Conservation (phyloP, 2,329 filamentous ascomycete species). For the Apiospora sp. region DNA sequence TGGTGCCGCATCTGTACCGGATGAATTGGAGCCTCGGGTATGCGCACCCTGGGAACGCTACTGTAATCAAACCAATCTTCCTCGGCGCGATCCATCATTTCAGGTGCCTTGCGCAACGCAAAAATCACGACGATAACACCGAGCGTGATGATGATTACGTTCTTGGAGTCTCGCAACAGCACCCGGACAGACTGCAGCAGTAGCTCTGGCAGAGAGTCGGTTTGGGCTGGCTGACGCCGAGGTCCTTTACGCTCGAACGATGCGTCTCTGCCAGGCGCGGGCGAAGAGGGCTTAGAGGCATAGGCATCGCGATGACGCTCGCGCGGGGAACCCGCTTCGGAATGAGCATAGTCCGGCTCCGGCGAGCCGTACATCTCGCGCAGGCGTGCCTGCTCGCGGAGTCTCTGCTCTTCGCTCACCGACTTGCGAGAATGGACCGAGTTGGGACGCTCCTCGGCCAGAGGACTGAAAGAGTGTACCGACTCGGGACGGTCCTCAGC, state of each 20-base stretch:
- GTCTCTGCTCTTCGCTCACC: slow-evolving; percentile 56
- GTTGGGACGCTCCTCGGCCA: slow-evolving; percentile 54
- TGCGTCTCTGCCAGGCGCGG: slow-evolving; percentile 38
- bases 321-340: neutral
- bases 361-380: slow-evolving; percentile 28
- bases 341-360: slow-evolving; percentile 9
- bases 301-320: slow-evolving; percentile 20
- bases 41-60: slow-evolving; percentile 29
- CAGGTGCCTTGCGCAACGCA: slow-evolving; percentile 47
- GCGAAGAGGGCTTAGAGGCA: slow-evolving; percentile 28
- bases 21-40: slow-evolving; percentile 23
- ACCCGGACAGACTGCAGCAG: slow-evolving; percentile 62
- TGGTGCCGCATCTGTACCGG: slow-evolving; percentile 4
- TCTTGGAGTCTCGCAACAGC: slow-evolving; percentile 65
- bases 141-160: slow-evolving; percentile 63
- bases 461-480: slow-evolving; percentile 14
- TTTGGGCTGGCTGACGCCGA: slow-evolving; percentile 44
- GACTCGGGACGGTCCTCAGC: slow-evolving; percentile 35
- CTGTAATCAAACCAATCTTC: slow-evolving; percentile 38
- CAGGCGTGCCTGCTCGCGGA: slow-evolving; percentile 54
- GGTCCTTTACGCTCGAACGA: slow-evolving; percentile 43
- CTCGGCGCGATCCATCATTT: slow-evolving; percentile 41
- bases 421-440: neutral
- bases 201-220: slow-evolving; percentile 61
- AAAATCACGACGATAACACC: slow-evolving; percentile 62